These are phyloP conservation scores for Hemileccinum hortonii DNA, from an alignment of 1,284 basidiomycete genomes.

Conservation along the genomic window DNA sequence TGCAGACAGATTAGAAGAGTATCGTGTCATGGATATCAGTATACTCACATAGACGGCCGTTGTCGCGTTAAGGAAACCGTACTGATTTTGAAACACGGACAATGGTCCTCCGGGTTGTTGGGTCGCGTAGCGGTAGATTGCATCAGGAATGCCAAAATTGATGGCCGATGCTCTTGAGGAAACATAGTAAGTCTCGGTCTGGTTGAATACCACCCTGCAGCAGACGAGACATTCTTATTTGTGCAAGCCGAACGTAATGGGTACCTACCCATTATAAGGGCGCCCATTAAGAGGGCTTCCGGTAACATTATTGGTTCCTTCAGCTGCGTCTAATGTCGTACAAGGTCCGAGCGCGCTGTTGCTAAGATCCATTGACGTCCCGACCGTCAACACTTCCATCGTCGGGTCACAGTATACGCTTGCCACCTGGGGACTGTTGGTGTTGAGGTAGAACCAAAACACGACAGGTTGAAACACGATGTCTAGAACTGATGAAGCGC, in stretches of 20 bases:
- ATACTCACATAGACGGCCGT: conserved; percentile 49
- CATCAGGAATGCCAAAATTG: conserved; percentile 49
- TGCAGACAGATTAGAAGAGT: conserved; percentile 19
- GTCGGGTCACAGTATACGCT: conserved; percentile 57
- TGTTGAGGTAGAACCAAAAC: conserved; percentile 57
- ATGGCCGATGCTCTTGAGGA: conserved; percentile 49
- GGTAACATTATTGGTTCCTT: conserved; percentile 50
- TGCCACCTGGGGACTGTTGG: conserved; percentile 38
- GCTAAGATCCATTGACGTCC: conserved; percentile 44
- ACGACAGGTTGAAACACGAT: conserved; percentile 54
- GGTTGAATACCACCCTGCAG: conserved; percentile 47
- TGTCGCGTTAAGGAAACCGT: conserved; percentile 54
- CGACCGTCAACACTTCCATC: conserved; percentile 45
- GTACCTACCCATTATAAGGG: conserved; percentile 54
- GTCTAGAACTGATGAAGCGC: conserved; percentile 33
- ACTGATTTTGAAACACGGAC: conserved; percentile 45
- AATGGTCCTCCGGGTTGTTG: conserved; percentile 40
- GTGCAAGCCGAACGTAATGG: background rate
- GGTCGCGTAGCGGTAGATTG: conserved; percentile 52
- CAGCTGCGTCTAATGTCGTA: conserved; percentile 26
- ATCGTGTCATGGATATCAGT: background rate
- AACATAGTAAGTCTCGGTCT: conserved; percentile 43
- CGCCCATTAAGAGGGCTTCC: conserved; percentile 41
- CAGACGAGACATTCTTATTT: conserved; percentile 1
- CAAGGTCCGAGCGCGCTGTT: conserved; percentile 43